phyloP scores from a whole-genome alignment of 805 yeast genomes.

The Starmerella potacharoeniae region DNA sequence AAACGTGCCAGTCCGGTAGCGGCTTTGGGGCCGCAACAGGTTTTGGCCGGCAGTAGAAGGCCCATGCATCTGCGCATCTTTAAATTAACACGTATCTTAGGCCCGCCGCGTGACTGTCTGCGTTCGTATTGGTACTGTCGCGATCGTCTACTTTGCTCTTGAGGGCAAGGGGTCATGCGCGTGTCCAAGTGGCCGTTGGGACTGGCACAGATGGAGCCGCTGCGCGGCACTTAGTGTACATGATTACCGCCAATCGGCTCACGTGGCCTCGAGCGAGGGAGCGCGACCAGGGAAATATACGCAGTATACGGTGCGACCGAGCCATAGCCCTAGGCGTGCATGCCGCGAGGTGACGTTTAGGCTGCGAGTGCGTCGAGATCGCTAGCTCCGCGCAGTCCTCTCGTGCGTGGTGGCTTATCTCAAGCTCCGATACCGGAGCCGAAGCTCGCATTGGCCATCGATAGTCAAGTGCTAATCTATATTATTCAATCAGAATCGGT shows the following conservation, averaged over 20 bases:
- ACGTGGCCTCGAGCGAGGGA: neutral
- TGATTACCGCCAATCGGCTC: neutral
- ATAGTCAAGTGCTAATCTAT: too few species aligned
- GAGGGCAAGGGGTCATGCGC: neutral
- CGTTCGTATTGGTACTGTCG: constrained; percentile 2
- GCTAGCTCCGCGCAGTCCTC: too few species aligned
- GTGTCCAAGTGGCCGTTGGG: neutral
- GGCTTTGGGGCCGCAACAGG: too few species aligned
- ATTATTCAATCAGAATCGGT: too few species aligned
- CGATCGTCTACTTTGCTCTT: constrained; percentile 1
- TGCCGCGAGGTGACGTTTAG: neutral
- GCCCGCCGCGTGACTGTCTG: neutral
- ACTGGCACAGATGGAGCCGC: neutral
- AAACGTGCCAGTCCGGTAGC: too few species aligned
- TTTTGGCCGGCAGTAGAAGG: too few species aligned
- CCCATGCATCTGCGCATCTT: neutral
- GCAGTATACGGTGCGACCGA: constrained; percentile 2
- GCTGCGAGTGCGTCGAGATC: neutral
- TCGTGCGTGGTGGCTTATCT: too few species aligned
- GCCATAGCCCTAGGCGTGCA: neutral
- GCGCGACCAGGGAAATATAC: neutral
- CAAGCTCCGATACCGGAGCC: too few species aligned
- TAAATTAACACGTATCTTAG: too few species aligned
- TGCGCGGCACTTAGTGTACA: neutral
- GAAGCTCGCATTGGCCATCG: too few species aligned